Percentiles rank a stretch among this genome's conserved stretches.
Evolutionary conservation across 2,329 filamentous ascomycete genomes (phyloP).

Genomic region (Pseudonectria foliicola): DNA sequence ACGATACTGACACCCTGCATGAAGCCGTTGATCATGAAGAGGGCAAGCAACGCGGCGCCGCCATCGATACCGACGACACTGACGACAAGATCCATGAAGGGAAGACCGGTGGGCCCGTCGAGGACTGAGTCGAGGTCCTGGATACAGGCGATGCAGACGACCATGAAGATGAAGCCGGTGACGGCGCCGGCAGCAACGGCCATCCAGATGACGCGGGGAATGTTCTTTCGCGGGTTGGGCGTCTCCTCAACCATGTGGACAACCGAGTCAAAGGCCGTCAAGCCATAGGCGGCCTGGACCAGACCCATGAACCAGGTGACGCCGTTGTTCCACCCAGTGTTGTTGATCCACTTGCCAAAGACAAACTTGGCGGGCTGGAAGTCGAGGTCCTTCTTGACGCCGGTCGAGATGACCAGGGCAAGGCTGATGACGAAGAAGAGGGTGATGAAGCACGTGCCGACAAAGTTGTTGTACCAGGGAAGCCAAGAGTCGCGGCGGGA

Average conservation of each 20-base stretch:
- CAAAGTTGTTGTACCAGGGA: constrained; percentile 49
- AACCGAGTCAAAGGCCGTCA: constrained; percentile 47
- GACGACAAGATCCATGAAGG: constrained; percentile 42
- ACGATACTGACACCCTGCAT: constrained; percentile 45
- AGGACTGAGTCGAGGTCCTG: constrained; percentile 37
- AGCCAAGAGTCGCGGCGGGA: constrained; percentile 36
- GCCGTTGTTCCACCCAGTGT: constrained; percentile 45
- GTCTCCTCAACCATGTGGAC: constrained; percentile 54
- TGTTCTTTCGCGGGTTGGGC: constrained; percentile 42
- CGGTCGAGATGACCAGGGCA: constrained; percentile 45
- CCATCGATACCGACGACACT: constrained; percentile 28
- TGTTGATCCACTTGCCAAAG: constrained; percentile 41
- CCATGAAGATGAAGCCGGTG: constrained; percentile 44
- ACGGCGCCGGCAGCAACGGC: constrained; percentile 42
- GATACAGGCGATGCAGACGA: constrained; percentile 44
- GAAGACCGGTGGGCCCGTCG: constrained; percentile 32
- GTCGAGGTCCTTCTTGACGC: constrained; percentile 32
- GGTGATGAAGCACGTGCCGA: constrained; percentile 44
- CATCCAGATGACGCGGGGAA: constrained; percentile 45
- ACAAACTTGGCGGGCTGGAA: constrained; percentile 46
- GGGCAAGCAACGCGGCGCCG: constrained; percentile 37
- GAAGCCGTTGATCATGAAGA: constrained; percentile 50
- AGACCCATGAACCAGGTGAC: constrained; percentile 53
- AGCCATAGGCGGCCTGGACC: constrained; percentile 48
- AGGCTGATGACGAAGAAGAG: constrained; percentile 46